Evolutionary conservation across 768 basidiomycete species (phyloP), one percentile per base, ranked within the genome.

Genomic region (Boletus rubropictus): DNA sequence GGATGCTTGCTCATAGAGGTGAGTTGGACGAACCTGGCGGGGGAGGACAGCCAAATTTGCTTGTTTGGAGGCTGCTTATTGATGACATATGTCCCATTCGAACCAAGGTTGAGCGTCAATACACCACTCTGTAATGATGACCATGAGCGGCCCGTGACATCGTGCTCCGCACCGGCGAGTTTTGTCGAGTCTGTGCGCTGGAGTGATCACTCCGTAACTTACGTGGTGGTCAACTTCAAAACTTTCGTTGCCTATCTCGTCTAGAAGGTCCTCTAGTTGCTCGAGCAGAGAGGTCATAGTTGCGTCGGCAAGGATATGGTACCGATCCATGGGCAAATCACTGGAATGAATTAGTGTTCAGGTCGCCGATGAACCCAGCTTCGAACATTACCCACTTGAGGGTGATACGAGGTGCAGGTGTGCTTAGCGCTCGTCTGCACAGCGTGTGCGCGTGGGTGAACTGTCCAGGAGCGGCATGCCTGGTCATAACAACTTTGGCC

Each of bases 31-130:
- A 53, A 91, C 92, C 89, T 90, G 54, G 80, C 63, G 0, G 93
- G 93, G 8, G 88, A 91, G 4, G 90, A 93, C 17, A 96, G 73
- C 93, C 93, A 96, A 56, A 96, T 95, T 62, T 96, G 93, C 69
- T 91, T 91, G 64, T 96, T 96, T 6, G 93, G 93, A 10, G 93
- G 93, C 63, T 96, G 93, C 72, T 95, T 96, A 69, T 96, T 96
- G 68, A 96, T 84, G 24, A 95, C 93, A 69, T 95, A 96, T 10
- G 88, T 95, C 12, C 90, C 91, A 46, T 82, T 70, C 33, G 74
- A 69, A 25, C 84, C 91, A 14, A 94, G 73, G 40, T 72, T 74
- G 36, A 95, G 77, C 1, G 92, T 96, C 28, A 96, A 65, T 25
- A 96, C 93, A n/a, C 93, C 93, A 58, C 85, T 83, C 93, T 95